A percentile compares a stretch with the other conserved stretches of the same genome.
Evolutionary conservation across 2,329 filamentous ascomycete species (phyloP).

Genomic region (Neocucurbitaria cava): DNA sequence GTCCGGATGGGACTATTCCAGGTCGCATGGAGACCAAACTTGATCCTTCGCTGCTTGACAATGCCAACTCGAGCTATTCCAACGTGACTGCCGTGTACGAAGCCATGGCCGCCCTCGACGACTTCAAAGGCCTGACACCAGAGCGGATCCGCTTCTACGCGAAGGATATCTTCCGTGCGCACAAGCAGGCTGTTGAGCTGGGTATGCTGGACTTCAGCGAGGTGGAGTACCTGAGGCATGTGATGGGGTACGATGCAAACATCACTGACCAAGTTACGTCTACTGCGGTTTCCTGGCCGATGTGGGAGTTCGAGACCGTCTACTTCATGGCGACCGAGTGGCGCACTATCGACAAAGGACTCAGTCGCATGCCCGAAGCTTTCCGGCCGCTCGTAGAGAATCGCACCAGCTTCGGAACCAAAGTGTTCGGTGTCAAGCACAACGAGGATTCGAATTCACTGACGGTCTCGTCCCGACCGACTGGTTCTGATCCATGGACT

Average conservation of each 20-base stretch:
- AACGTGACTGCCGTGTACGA: constrained; percentile 18
- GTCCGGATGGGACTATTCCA: constrained; percentile 18
- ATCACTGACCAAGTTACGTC: constrained; percentile 51
- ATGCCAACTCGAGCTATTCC: constrained; percentile 14
- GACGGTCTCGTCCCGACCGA: constrained; percentile 58
- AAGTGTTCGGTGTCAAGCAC: constrained; percentile 62
- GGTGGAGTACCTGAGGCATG: constrained; percentile 61
- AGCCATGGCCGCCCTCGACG: constrained; percentile 16
- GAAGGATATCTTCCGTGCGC: constrained; percentile 56
- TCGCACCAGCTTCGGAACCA: constrained; percentile 60
- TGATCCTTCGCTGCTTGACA: constrained; percentile 8
- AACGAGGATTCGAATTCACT: constrained; percentile 58
- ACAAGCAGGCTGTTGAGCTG: constrained; percentile 58
- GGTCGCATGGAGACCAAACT: constrained; percentile 10
- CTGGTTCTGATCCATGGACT: constrained; percentile 39
- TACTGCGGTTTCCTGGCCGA: constrained; percentile 53
- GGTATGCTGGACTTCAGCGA: constrained; percentile 69
- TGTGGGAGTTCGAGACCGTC: constrained; percentile 54
- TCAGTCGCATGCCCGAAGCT: constrained; percentile 63
- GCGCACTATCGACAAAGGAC: constrained; percentile 66
- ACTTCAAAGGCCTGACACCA: constrained; percentile 13
- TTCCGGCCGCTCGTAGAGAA: constrained; percentile 67
- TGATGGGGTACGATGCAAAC: constrained; percentile 57
- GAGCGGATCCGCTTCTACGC: constrained; percentile 45
- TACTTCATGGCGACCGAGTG: constrained; percentile 65